Percentiles rank a stretch among this genome's conserved stretches.
These are phyloP conservation scores for Ophiostoma ulmi DNA, from an alignment of 2,329 filamentous ascomycete species.

Conservation along the genomic window DNA sequence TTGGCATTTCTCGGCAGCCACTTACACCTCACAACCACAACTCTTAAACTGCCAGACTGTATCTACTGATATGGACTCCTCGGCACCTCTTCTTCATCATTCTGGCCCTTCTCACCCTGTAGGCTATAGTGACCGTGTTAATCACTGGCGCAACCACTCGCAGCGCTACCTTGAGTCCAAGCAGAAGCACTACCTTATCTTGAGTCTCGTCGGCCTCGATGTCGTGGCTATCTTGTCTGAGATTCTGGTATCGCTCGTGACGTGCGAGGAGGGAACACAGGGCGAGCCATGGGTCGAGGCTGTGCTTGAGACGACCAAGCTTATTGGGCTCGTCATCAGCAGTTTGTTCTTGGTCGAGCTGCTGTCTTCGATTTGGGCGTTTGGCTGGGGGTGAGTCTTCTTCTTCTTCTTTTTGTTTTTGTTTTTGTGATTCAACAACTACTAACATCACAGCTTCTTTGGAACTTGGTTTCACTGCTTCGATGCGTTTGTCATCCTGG, in stretches of 20 bases:
- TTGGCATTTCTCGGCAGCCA: constrained; percentile 21
- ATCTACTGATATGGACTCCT: neutral
- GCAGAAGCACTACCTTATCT: constrained; percentile 43
- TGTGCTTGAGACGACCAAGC: constrained; percentile 41
- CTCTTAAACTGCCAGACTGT: neutral
- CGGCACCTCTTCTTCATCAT: neutral
- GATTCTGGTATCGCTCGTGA: constrained; percentile 45
- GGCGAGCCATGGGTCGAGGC: constrained; percentile 38
- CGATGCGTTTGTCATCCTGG: constrained; percentile 58
- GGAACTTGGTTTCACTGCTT: constrained; percentile 57
- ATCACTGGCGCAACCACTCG: constrained; percentile 23
- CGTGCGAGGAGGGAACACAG: constrained; percentile 42
- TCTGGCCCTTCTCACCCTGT: neutral
- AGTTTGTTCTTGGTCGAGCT: constrained; percentile 62
- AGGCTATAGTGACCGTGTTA: neutral
- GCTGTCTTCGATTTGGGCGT: constrained; percentile 51
- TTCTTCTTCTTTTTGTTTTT: neutral
- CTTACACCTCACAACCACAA: neutral
- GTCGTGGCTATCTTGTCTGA: constrained; percentile 43
- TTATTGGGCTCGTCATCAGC: constrained; percentile 55
- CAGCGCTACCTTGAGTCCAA: constrained; percentile 29
- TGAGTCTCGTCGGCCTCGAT: constrained; percentile 44
- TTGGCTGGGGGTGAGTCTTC: constrained; percentile 41
- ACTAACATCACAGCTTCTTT: constrained; percentile 45
- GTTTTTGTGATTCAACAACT: too few species aligned